These are phyloP conservation scores for Lichtheimia hyalospora DNA, from an alignment of 371 early-diverging fungal species.

Conservation along the genomic window DNA sequence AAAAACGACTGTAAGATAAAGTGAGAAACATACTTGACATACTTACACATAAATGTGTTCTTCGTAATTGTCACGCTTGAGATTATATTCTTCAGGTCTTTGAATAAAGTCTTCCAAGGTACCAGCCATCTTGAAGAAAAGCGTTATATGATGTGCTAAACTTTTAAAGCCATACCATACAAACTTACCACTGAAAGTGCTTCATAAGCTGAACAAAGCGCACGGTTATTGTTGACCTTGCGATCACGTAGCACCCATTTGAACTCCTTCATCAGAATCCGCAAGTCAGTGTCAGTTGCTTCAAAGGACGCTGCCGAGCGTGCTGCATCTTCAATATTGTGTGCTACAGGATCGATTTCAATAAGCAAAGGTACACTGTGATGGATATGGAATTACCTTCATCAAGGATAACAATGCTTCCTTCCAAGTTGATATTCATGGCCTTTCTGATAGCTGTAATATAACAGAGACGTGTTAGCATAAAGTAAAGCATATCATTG, in stretches of 20 bases:
- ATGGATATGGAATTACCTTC: constrained; percentile 64
- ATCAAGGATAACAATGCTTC: constrained; percentile 83
- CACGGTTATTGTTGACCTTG: no score
- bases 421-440: constrained; percentile 57
- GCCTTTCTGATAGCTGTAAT: constrained; percentile 53
- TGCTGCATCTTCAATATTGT: constrained; percentile 61
- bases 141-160: no score
- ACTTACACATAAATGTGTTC: constrained; percentile 39
- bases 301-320: constrained; percentile 57
- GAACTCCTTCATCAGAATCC: constrained; percentile 36
- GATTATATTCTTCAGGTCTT: constrained; percentile 13
- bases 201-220: no score
- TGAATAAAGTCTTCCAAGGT: neutral
- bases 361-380: no score
- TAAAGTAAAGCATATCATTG: neutral
- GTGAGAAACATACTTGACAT: neutral
- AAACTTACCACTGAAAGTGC: no score
- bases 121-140: neutral
- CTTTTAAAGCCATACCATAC: no score
- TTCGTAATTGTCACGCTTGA: constrained; percentile 40
- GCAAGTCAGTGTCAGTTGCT: constrained; percentile 41
- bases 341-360: constrained; percentile 20
- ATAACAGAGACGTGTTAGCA: neutral
- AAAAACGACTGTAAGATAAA: neutral
- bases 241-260: constrained; percentile 18